A percentile compares a stretch with the other conserved stretches of the same genome.
Conservation (phyloP, 164 flowering plant species). For the Chloranthus sessilifolius region DNA sequence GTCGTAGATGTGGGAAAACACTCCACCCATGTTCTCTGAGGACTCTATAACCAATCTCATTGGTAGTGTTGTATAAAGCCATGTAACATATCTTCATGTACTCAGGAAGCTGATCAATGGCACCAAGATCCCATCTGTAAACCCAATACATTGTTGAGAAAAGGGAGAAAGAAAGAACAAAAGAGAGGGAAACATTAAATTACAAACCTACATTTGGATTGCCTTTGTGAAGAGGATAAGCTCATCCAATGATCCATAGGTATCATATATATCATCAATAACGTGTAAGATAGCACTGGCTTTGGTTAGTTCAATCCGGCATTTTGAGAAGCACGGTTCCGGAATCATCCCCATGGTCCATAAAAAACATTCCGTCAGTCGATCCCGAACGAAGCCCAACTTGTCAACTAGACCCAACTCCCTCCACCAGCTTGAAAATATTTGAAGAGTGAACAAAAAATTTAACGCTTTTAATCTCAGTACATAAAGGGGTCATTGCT, state of each 20-base stretch:
- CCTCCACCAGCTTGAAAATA: background rate
- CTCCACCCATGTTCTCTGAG: background rate
- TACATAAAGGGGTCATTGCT: too few species aligned
- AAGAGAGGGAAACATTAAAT: too few species aligned
- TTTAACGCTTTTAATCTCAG: too few species aligned
- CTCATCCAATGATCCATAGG: too few species aligned
- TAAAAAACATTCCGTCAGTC: background rate
- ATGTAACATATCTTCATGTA: background rate
- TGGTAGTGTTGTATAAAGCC: background rate
- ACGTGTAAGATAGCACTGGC: background rate
- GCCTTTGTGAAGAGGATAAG: background rate
- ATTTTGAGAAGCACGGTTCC: background rate
- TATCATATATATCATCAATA: background rate
- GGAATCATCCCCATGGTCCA: background rate
- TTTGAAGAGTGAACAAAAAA: background rate
- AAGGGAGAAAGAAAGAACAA: too few species aligned
- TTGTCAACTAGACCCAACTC: background rate
- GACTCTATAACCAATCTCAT: background rate
- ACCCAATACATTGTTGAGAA: slow-evolving; percentile 19
- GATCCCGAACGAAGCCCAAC: background rate
- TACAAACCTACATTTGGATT: background rate
- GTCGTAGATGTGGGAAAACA: background rate
- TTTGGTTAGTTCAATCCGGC: background rate
- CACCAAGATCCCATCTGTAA: background rate
- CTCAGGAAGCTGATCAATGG: background rate